A percentile compares a stretch with the other conserved stretches of the same genome.
Conservation (phyloP, 179 eudicot genomes). For the Carnegiea gigantea region DNA sequence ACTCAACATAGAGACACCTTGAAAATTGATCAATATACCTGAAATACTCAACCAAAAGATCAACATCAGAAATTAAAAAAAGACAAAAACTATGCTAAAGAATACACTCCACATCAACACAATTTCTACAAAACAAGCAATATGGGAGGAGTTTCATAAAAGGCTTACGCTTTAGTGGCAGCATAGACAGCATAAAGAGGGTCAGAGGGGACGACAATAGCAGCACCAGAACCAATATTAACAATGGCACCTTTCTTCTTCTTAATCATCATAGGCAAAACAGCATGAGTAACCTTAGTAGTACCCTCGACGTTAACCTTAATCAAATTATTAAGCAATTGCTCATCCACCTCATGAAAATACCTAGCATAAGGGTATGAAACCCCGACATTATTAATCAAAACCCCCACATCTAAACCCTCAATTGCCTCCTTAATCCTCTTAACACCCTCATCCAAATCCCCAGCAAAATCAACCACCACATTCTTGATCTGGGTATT, state of each 20-base stretch:
- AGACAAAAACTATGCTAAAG: background rate
- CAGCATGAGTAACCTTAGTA: constrained; percentile 70
- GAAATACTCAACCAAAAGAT: constrained; percentile 24
- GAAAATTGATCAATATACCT: constrained; percentile 91
- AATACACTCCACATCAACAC: background rate
- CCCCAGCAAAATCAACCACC: constrained; percentile 78
- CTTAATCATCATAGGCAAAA: constrained; percentile 69
- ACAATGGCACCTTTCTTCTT: constrained; percentile 85
- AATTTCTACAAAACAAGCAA: background rate
- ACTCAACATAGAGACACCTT: constrained; percentile 83
- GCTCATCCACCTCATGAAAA: constrained; percentile 81
- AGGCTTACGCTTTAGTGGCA: constrained; percentile 83
- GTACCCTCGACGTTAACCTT: constrained; percentile 87
- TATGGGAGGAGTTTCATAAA: background rate
- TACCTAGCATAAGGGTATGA: constrained; percentile 89
- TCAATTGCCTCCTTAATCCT: constrained; percentile 55
- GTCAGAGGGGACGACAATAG: constrained; percentile 80
- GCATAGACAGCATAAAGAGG: constrained; percentile 88
- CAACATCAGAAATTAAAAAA: background rate
- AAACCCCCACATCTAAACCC: constrained; percentile 78
- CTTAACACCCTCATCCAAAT: constrained; percentile 60
- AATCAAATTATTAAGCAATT: constrained; percentile 55
- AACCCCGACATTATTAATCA: constrained; percentile 82
- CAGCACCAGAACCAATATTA: constrained; percentile 92
- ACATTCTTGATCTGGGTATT: constrained; percentile 59